Conservation (phyloP, 169 alveolate genomes). For the Babesia divergens region DNA sequence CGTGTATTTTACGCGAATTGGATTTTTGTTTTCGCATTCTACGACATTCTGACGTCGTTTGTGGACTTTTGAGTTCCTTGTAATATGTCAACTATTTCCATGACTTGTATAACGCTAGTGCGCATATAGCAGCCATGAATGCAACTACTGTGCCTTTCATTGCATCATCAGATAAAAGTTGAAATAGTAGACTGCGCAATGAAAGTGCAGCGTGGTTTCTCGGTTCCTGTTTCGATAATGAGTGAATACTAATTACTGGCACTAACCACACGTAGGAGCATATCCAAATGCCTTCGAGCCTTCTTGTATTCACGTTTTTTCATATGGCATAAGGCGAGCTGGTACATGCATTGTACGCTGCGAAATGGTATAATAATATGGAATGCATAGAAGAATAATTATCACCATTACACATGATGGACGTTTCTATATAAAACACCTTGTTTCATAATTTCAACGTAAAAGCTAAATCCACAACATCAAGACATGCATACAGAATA, state of each 20-base stretch:
- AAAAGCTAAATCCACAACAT: too few relatives aligned
- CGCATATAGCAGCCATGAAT: constrained; percentile 41
- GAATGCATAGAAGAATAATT: too few relatives aligned
- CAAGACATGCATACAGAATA: too few relatives aligned
- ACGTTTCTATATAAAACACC: neutral
- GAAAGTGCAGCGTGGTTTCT: constrained; percentile 59
- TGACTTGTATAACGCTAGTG: constrained; percentile 39
- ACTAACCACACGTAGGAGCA: constrained; percentile 66
- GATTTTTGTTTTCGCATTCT: constrained; percentile 66
- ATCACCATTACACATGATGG: too few relatives aligned
- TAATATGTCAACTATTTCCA: constrained; percentile 11
- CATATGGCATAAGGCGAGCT: constrained; percentile 73
- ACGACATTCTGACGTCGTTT: constrained; percentile 63
- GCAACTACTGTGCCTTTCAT: constrained; percentile 53
- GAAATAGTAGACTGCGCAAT: constrained; percentile 49
- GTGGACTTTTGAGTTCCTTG: constrained; percentile 51
- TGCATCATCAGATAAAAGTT: constrained; percentile 58
- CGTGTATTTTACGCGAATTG: constrained; percentile 73
- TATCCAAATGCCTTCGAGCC: constrained; percentile 70
- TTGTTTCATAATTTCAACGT: neutral
- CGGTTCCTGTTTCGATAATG: constrained; percentile 48
- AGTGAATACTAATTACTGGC: constrained; percentile 6
- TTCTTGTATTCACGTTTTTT: constrained; percentile 66
- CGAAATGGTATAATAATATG: neutral
- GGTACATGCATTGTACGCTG: constrained; percentile 69